Base-by-base conservation (phyloP, 2,329 filamentous ascomycete genomes). In the Arthrocladium fulminans region DNA sequence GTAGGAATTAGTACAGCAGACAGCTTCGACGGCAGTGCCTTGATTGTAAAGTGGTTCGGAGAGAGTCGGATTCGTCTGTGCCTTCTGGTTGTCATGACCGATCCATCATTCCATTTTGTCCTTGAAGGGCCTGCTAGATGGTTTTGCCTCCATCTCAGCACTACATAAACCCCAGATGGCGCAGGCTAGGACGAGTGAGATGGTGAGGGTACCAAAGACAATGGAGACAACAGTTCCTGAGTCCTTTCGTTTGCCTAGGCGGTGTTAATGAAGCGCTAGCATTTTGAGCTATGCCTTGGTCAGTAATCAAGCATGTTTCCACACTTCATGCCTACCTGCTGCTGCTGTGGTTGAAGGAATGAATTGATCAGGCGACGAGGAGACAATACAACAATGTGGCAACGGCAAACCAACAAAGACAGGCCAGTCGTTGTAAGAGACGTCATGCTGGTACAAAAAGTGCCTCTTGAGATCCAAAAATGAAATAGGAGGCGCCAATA, bases 91-190 rank as follows among this genome's bases (percentile, higher is more conserved):
- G 19, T 32, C 37, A 48, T 22, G 32, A 42, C 25, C 17, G 45
- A 41, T 45, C 30, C 32, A 10, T 37, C 38, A 17, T 47, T 43
- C 38, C 37, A 48, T 39, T 24, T 48, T 8, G 38, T 42, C n/a
- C 45, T 24, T 10, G 35, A 41, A 27, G 45, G 45, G 7, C 23
- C 15, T 15, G 37, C 8, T 13, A 38, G 45, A 23, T 45, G 17
- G 17, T 48, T 54, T 47, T 51, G 52, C 25, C 51, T 51, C 38
- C 49, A 48, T 47, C 44, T 49, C n/a, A 52, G 53, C 25, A 52
- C 30, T 30, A 54, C 25, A 32, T n/a, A 56, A 50, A 30, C 46
- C 52, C 51, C 50, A 53, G 25, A 58, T 43, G 17, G 53, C 38
- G 34, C 50, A 53, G 4, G 19, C 50, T n/a, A 55, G 22, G 27